phyloP scores from a whole-genome alignment of 2,329 filamentous ascomycete genomes.

The Verticillium isaacii region DNA sequence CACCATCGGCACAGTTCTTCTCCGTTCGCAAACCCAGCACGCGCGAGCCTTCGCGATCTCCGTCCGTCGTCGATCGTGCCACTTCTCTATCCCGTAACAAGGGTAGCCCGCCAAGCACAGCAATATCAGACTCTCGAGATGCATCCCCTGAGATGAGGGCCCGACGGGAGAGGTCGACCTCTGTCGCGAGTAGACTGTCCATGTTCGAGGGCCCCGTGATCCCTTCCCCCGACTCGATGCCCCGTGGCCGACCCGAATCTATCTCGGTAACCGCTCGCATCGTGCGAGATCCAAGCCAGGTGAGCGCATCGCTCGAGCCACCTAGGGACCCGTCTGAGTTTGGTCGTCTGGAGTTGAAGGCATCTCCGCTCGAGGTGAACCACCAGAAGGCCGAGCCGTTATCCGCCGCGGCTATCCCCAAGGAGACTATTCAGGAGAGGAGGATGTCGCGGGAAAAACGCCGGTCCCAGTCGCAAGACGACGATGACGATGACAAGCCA shows the following conservation, averaged over 20 bases:
- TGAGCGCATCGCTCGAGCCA: conserved; percentile 33
- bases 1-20: conserved; percentile 52
- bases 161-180: conserved; percentile 44
- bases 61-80: conserved; percentile 40
- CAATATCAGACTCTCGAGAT: conserved; percentile 35
- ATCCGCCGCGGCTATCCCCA: conserved; percentile 17
- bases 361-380: conserved; percentile 56
- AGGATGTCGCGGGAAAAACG: conserved; percentile 37
- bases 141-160: conserved; percentile 38
- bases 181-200: conserved; percentile 50
- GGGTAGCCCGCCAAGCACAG: conserved; percentile 27
- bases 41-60: conserved; percentile 37
- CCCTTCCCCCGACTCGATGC: conserved; percentile 22
- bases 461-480: conserved; percentile 28
- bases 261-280: conserved; percentile 88
- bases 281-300: conserved; percentile 57
- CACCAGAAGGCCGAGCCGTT: conserved; percentile 39
- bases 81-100: conserved; percentile 27
- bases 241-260: conserved; percentile 60
- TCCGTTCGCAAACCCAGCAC: conserved; percentile 44
- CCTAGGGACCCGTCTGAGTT: conserved; percentile 38
- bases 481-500: conserved; percentile 30
- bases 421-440: conserved; percentile 44
- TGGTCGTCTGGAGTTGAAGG: conserved; percentile 46
- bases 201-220: conserved; percentile 40